Conservation (phyloP, 148 eudicot genomes). For the Oxyria digyna region DNA sequence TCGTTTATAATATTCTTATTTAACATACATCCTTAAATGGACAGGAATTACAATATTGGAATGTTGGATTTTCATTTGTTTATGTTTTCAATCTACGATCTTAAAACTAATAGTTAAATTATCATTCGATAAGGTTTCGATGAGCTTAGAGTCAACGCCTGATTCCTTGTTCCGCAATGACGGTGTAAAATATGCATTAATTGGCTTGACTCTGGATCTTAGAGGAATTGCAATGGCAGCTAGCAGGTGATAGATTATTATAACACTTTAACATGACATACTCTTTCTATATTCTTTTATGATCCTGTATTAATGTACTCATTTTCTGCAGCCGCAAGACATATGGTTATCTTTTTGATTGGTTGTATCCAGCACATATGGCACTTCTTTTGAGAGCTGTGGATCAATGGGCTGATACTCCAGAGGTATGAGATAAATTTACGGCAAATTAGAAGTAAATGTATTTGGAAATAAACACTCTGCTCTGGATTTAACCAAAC, state of each 20-base stretch:
- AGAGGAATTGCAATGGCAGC: slow-evolving; percentile 89
- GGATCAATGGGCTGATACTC: slow-evolving; percentile 76
- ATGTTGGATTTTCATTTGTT: not conserved
- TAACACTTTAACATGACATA: not conserved
- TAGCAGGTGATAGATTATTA: slow-evolving; percentile 35
- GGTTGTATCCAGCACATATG: slow-evolving; percentile 82
- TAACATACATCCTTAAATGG: not conserved
- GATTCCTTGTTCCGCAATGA: slow-evolving; percentile 66
- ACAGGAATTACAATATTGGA: not conserved
- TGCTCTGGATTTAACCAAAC: not conserved
- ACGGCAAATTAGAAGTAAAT: not conserved
- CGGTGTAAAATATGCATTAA: slow-evolving; percentile 56
- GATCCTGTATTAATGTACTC: not conserved
- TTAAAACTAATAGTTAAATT: not conserved
- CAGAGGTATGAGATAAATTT: slow-evolving; percentile 40
- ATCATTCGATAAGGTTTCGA: slow-evolving; percentile 35
- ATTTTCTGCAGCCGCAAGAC: slow-evolving; percentile 52
- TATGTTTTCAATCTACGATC: not conserved
- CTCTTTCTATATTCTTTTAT: not conserved
- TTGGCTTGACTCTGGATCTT: slow-evolving; percentile 88
- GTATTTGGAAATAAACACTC: not conserved
- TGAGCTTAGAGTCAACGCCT: slow-evolving; percentile 60
- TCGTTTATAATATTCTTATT: not conserved
- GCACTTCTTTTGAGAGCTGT: slow-evolving; percentile 70
- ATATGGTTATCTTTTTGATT: slow-evolving; percentile 77